Base-by-base conservation (phyloP, 176 grass and related monocot species). In the Secale cereale region DNA sequence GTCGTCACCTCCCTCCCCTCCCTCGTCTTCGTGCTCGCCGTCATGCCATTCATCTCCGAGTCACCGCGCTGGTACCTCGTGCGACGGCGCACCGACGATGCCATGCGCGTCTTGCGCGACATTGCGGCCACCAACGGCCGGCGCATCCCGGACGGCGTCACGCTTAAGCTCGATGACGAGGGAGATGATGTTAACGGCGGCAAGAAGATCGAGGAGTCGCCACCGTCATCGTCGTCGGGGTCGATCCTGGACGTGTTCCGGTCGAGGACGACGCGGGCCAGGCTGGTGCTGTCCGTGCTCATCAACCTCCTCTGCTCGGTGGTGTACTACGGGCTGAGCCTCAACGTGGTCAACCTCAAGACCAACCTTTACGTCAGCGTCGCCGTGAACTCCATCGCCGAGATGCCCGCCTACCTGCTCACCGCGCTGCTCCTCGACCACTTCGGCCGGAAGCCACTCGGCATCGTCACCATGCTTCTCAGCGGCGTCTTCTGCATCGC, bases 291-390 rank as follows among this genome's bases (percentile, higher is more conserved):
- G 26, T 75, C 72, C 8, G 91, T 93, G 30, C 40, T 90, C 43
- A 22, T 86, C 22, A 93, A 93, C 67, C 64, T 88, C 0, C 11
- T 90, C 2, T 29, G 43, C 43, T 75, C 72, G 15, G 72, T 75
- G 26, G 72, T 75, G 4, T 75, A 75, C 72, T 75, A 78, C 78
- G 8, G 88, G 11, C 93, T 98, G 30, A 98, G 86, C 81, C 93
- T 95, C 62, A 98, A 98, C 67, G 97, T 98, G 0, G 97, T 98
- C 23, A 98, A 98, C 84, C 91, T 98, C 52, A 95, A 98, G 82
- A 92, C 90, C 57, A 94, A 98, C 86, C 86, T 98, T 7, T 98
- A 98, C 32, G 67, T 90, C 69, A 91, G 81, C 28, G 97, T 98
- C 19, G 40, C 92, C 16, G 52, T 87, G 11, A 98, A 98, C 84